Conservation (phyloP, 2,329 filamentous ascomycete genomes). For the Cordyceps javanica region DNA sequence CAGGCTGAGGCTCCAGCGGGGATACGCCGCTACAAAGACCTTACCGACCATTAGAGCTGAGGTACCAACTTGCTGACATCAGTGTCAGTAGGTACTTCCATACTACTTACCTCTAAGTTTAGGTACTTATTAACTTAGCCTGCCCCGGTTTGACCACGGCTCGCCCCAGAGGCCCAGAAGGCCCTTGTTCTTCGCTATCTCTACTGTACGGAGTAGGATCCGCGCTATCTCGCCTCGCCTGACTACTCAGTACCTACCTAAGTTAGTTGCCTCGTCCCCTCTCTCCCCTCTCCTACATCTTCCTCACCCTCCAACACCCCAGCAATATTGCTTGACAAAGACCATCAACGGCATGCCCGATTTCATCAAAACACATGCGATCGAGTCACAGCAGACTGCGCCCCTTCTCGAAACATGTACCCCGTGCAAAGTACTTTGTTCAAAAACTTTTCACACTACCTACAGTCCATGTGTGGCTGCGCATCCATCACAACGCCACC, state of each 20-base stretch:
- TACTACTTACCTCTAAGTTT: no score
- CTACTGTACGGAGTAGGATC: no score
- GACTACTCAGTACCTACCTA: no score
- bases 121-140: no score
- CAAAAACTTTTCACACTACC: neutral
- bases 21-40: neutral
- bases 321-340: neutral
- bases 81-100: no score
- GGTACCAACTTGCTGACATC: no score
- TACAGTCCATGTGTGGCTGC: neutral
- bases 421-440: no score
- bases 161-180: no score
- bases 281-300: neutral
- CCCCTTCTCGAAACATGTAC: neutral
- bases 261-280: neutral
- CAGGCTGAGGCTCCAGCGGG: neutral
- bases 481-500: neutral
- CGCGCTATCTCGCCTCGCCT: constrained; percentile 3
- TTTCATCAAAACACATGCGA: neutral
- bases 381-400: no score
- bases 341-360: neutral
- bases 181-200: neutral
- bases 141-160: no score
- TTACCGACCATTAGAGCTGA: no score
- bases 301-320: neutral